Base-by-base conservation (phyloP, 495 filamentous ascomycete genomes). In the Penicillium argentinense region DNA sequence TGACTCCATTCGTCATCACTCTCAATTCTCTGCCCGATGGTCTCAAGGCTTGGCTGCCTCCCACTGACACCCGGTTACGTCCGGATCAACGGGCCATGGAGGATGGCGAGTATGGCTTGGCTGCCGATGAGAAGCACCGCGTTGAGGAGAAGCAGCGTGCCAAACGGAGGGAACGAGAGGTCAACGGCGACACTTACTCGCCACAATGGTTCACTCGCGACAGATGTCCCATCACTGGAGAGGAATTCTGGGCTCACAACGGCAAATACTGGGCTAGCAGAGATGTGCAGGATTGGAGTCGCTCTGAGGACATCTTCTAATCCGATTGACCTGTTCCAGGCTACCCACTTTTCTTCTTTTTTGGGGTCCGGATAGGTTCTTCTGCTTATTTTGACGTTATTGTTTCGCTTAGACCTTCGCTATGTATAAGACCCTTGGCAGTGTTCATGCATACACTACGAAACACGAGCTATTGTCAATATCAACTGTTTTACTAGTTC, bases 51-150 rank as follows among this genome's bases (percentile, higher is more conserved):
- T 78, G 83, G 66, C 70, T 98, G 7, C 86, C 92, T 26, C 95
- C 95, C 4, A 98, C 93, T 0, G 93, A 98, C 63, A 93, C 92
- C 6, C 77, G 93, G 11, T 72, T 95, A 27, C 77, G 93, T 13
- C 95, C 93, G 0, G 93, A 98, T 63, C 93, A 98, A 70, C 79
- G 95, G n/a, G 93, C 93, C 1, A 98, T 98, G 93, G 93, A 98
- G 64, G 91, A 96, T 42, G 93, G 95, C 7, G 82, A 90, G 63
- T 98, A 98, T 57, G 90, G 96, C 56, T 70, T 95, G 36, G 93
- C 93, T 8, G 95, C 93, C 1, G 77, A 75, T 16, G 93, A 98
- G 76, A 98, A 98, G 78, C 92, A 95, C 58, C 79, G 95, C 8
- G 79, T 98, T 0, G 93, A 98, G 69, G 90, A 97, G 75, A 93